Conservation (phyloP, 2,329 filamentous ascomycete genomes). For the Acephala macrosclerotiorum region DNA sequence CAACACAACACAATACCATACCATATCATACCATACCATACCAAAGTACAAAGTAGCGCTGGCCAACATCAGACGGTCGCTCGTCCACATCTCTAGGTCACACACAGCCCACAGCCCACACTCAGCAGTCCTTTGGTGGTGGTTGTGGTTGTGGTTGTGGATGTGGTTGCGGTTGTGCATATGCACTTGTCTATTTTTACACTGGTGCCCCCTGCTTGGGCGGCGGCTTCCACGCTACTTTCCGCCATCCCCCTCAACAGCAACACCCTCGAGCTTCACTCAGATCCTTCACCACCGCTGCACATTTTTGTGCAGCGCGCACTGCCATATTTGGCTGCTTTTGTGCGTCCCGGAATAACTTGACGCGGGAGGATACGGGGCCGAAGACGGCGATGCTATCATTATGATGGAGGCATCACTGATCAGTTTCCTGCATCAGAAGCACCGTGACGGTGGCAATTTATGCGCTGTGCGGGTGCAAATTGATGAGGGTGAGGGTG, state of each 20-base stretch:
- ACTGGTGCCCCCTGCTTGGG: background rate
- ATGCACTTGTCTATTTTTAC: conserved; percentile 3
- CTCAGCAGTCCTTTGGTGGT: background rate
- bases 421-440: background rate
- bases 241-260: background rate
- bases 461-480: conserved; percentile 20
- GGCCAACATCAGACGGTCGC: background rate
- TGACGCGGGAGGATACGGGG: background rate
- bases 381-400: background rate
- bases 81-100: background rate
- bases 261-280: background rate
- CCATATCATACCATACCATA: too few species aligned
- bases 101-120: background rate
- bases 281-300: background rate
- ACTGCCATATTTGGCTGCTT: conserved; percentile 6
- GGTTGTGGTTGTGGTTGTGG: background rate
- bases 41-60: background rate
- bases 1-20: too few species aligned
- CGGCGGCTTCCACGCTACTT: background rate
- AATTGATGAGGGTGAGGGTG: background rate
- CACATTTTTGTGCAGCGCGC: conserved; percentile 4
- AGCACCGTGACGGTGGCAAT: conserved; percentile 22
- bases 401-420: too few species aligned
- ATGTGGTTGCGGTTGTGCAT: conserved; percentile 1
- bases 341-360: conserved; percentile 9